Evolutionary conservation across 768 basidiomycete genomes (phyloP).

Genomic region (Phylloporus sp.): DNA sequence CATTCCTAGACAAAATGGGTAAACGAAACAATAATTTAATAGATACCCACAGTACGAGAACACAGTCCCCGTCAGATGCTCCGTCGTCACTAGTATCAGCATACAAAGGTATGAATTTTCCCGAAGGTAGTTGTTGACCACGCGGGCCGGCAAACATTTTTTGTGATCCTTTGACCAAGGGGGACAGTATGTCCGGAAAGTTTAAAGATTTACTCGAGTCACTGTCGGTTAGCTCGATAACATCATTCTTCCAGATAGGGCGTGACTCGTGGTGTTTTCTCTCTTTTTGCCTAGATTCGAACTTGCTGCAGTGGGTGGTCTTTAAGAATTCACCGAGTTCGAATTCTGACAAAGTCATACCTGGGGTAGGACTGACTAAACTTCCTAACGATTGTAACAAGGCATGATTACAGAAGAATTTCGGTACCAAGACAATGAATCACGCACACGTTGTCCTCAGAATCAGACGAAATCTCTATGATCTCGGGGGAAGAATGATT

Average conservation of each 20-base stretch:
- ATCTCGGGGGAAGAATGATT: slow-evolving; percentile 27
- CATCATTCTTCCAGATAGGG: slow-evolving; percentile 7
- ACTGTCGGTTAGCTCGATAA: slow-evolving; percentile 31
- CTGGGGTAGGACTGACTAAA: slow-evolving; percentile 4
- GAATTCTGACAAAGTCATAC: slow-evolving; percentile 7
- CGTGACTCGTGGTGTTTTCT: background rate
- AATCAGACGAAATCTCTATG: slow-evolving; percentile 53
- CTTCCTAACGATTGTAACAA: slow-evolving; percentile 4
- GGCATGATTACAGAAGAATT: background rate
- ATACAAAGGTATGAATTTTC: slow-evolving; percentile 20
- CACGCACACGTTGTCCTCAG: slow-evolving; percentile 37
- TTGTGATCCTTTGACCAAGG: slow-evolving; percentile 13
- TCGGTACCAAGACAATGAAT: background rate
- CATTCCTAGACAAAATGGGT: slow-evolving; percentile 32
- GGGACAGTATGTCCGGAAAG: slow-evolving; percentile 23
- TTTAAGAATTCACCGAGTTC: slow-evolving; percentile 1
- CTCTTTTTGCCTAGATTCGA: background rate
- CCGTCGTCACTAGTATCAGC: slow-evolving; percentile 30
- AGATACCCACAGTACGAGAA: slow-evolving; percentile 36
- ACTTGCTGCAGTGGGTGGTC: slow-evolving; percentile 5
- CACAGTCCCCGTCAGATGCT: slow-evolving; percentile 32
- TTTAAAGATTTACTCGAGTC: slow-evolving; percentile 18
- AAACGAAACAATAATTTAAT: background rate
- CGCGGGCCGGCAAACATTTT: slow-evolving; percentile 3
- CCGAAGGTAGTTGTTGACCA: slow-evolving; percentile 4